Evolutionary conservation across 805 yeast genomes (phyloP), one percentile per base, ranked within the genome.

Genomic region (Scheffersomyces ergatensis): DNA sequence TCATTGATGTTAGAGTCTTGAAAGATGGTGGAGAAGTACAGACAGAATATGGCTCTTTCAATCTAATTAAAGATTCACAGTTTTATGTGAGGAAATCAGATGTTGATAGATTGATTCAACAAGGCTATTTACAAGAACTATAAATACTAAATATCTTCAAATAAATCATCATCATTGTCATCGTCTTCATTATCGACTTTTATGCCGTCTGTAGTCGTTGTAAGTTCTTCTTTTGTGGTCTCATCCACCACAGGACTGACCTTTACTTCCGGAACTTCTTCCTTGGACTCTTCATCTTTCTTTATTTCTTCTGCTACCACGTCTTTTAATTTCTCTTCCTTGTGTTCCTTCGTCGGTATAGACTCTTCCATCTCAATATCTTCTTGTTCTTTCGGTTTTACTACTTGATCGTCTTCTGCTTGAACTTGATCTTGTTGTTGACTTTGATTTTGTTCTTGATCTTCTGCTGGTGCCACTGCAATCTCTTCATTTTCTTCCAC

Each of bases 21-120:
- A 85, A 85, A 58, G 95, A 92, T 54, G 97, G 96, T 0, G 99
- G 99, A 1, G 98, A 93, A 57, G 89, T 92, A 26, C 97, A 90
- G 57, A 93, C 99, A 0, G 99, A 92, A 59, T 92, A 92, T 53
- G 99, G 97, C 17, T 96, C 89, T 3, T 89, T 93, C 66, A 90
- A 90, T 53, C 67, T 93, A 48, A 87, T 95, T 2, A 92, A 90
- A 55, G 92, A 92, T 59, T 86, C 96, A 2, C 98, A 93, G 57
- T 90, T 92, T 57, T 92, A 86, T 57, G 97, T 92, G 15, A 73
- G 99, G 43, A 92, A 88, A 50, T 83, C 93, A 0, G 99, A 93
- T 55, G 99, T 93, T 5, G 97, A 92, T 56, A 69, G 97, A 38
- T 70, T 93, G 44, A 87, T 93, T 26, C 97, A 89, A 56, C 99